Evolutionary conservation across 2,329 filamentous ascomycete genomes (phyloP), one percentile per base, ranked within the genome.

Genomic region (Coniella vitis): DNA sequence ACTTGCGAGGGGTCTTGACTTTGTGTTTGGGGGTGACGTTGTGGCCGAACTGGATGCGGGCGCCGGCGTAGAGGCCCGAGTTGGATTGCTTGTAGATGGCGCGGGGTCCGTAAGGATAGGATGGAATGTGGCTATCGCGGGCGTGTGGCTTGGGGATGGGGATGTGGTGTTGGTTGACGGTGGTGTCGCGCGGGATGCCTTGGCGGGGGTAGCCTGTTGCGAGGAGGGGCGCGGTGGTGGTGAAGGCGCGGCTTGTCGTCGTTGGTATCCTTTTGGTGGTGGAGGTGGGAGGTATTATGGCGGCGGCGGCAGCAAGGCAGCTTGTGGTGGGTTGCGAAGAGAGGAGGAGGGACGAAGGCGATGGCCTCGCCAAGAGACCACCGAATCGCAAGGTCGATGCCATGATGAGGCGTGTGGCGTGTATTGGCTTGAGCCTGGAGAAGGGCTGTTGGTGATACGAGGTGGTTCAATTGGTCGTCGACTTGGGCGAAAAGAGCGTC

Each of bases 1-100:
- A 93, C 58, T 74, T 70, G 49, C 87, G 79, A 40, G 82, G 78
- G 45, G 82, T 83, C 70, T 89, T 90, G 61, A 78, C 77, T 63
- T 83, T 76, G 61, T 83, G 77, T 58, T 81, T 75, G 57, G 77
- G 72, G 38, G 81, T 81, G 44, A 91, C 81, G 57, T 79, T 85
- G 77, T 91, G 90, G 64, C 87, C 87, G 67, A 86, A 89, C 44
- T 82, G 86, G 63, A 90, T 85, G 60, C 80, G 80, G 55, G 80
- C 72, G 36, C 69, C 69, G 58, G 84, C 87, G 69, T 87, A 89
- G 8, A 90, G 80, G 39, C 85, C 85, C 51, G 71, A 74, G 72
- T 90, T 87, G 58, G 84, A 83, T 68, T 93, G 87, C 70, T 91
- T 90, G 76, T 87, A 93, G 56, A 83, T 70, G 54, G 65, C 72